Evolutionary conservation across 208 protist genomes (phyloP).

Genomic region (Acanthamoeba rhysodes): DNA sequence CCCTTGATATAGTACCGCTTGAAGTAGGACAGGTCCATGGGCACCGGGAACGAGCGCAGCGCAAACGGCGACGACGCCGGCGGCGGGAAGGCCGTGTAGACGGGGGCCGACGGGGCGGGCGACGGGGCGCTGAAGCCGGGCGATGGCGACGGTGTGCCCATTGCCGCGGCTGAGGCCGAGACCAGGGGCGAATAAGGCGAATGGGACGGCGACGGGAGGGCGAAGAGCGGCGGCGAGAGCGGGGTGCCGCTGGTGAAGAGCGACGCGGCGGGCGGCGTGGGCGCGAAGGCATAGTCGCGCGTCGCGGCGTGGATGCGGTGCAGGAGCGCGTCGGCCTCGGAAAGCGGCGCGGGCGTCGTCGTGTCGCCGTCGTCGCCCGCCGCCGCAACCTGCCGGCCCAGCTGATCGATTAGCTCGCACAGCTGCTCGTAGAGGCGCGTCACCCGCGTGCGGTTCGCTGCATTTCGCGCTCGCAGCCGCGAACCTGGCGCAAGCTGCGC

Average conservation of each 20-base stretch:
- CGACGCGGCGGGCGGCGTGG: too few species aligned
- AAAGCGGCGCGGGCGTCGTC: neutral
- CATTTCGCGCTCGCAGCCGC: neutral
- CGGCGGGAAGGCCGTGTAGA: slow-evolving; percentile 15
- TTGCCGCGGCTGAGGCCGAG: neutral
- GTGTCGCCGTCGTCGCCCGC: neutral
- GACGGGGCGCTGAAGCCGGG: neutral
- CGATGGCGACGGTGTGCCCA: neutral
- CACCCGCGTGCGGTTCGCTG: neutral
- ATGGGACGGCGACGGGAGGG: neutral
- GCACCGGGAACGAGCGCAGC: neutral
- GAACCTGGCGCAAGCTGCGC: neutral
- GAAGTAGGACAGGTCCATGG: neutral
- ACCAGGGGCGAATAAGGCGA: neutral
- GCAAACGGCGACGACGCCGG: neutral
- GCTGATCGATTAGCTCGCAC: neutral
- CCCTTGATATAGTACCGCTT: slow-evolving; percentile 66
- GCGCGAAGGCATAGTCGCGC: neutral
- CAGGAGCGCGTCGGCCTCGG: neutral
- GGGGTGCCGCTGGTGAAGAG: neutral
- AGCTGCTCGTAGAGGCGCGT: neutral
- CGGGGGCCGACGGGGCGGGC: neutral
- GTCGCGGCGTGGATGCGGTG: neutral
- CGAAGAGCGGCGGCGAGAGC: neutral
- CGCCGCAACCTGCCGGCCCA: neutral